Evolutionary conservation across 1,139 yeast species (phyloP), one percentile per base, ranked within the genome.

Genomic region (Wickerhamiella pararugosa): DNA sequence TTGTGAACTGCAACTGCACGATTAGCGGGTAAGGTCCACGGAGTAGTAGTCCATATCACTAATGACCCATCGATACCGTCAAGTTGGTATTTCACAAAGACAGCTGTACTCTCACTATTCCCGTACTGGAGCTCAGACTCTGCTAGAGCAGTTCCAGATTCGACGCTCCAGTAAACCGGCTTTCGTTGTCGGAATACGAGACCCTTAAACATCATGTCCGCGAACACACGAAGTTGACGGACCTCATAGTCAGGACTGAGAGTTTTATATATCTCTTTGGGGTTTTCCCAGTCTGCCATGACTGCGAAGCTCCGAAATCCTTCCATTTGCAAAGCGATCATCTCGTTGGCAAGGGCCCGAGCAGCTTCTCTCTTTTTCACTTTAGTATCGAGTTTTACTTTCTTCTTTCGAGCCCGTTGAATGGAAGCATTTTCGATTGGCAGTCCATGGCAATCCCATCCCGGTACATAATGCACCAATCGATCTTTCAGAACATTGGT

Each of bases 371-470:
- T 69, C 9, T 82, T 70, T 41, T 77, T 76, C 26, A 59, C 35
- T 60, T 53, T 37, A 46, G 58, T 54, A 1, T 60, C 55, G 29
- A 58, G 62, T 31, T 57, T 61, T 35, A 55, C 55, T 46, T 67
- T 60, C 43, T 64, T 56, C 49, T 63, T 67, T 41, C 56, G 57
- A 43, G 56, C 63, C 43, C 50, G 55, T 45, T 49, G 59, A 34
- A 82, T 61, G 0, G 94, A 93, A 52, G 84, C 84, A 59, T 83
- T 67, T 59, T 90, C 99, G 48, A 90, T 90, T 1, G 99, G 99
- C 30, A 90, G 65, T 0, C 99, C 99, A 63, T 90, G 99, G 56
- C 98, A 90, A 59, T 90, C 99, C 97, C 98, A 90, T 1, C 99
- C 99, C 0, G 97, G 96, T 37, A 70, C 69, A 55, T 83, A 90